These are phyloP conservation scores for Phytophthora sp. DNA, from an alignment of 352 stramenopile species.

Conservation along the genomic window DNA sequence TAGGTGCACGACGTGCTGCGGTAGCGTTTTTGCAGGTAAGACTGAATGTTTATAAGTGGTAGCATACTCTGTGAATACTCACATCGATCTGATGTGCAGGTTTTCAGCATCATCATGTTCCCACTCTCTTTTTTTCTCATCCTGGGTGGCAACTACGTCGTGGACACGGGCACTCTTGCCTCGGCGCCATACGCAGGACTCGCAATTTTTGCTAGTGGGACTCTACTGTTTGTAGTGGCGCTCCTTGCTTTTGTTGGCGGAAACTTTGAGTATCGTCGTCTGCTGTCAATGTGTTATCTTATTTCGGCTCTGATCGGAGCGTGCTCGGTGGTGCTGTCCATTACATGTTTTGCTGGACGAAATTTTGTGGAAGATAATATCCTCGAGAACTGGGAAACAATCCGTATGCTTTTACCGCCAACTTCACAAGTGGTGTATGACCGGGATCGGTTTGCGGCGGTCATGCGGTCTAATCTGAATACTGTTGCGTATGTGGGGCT, in stretches of 20 bases:
- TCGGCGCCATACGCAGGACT: slow-evolving; percentile 78
- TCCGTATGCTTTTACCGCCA: slow-evolving; percentile 68
- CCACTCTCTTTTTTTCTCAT: slow-evolving; percentile 75
- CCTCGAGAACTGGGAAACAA: slow-evolving; percentile 56
- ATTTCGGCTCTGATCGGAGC: slow-evolving; percentile 60
- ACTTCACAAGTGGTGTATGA: slow-evolving; percentile 76
- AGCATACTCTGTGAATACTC: neutral
- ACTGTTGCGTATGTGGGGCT: slow-evolving; percentile 62
- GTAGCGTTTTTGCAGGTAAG: slow-evolving; percentile 73
- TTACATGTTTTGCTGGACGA: slow-evolving; percentile 62
- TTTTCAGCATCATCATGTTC: slow-evolving; percentile 70
- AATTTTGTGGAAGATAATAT: slow-evolving; percentile 61
- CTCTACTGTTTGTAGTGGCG: slow-evolving; percentile 60
- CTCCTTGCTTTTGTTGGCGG: slow-evolving; percentile 72
- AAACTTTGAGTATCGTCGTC: slow-evolving; percentile 79
- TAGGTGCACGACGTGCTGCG: slow-evolving; percentile 60
- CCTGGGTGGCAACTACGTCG: slow-evolving; percentile 75
- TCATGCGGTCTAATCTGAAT: slow-evolving; percentile 64
- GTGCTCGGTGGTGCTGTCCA: slow-evolving; percentile 53
- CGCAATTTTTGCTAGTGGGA: slow-evolving; percentile 61
- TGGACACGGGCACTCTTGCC: slow-evolving; percentile 62
- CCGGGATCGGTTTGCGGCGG: slow-evolving; percentile 59
- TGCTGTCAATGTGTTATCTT: slow-evolving; percentile 74
- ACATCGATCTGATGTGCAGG: slow-evolving; percentile 26
- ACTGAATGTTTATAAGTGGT: neutral